These are phyloP conservation scores for Pythium phragmitis DNA, from an alignment of 352 stramenopile species.

Conservation along the genomic window DNA sequence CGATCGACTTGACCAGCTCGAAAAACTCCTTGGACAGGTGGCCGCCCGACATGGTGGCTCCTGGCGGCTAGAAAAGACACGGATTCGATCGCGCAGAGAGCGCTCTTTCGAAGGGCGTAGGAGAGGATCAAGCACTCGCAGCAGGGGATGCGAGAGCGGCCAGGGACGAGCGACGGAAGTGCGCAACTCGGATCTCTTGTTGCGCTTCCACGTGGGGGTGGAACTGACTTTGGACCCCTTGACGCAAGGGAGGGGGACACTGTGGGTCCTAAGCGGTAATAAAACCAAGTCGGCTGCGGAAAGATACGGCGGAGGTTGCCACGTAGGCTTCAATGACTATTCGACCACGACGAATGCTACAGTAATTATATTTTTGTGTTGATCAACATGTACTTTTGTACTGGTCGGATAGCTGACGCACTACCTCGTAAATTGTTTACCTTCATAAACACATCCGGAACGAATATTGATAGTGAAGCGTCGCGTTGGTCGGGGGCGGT, in stretches of 20 bases:
- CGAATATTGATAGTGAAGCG: not conserved
- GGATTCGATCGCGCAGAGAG: not conserved
- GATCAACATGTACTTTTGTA: conserved; percentile 1
- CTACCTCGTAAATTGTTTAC: not conserved
- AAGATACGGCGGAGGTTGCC: conserved; percentile 24
- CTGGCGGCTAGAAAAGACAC: not conserved
- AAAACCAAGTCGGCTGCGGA: conserved; percentile 14
- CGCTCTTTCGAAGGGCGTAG: not conserved
- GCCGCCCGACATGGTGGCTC: conserved; percentile 77
- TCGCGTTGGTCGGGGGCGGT: not conserved
- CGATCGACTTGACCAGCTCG: conserved; percentile 99
- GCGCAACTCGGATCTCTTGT: not conserved
- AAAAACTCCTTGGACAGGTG: conserved; percentile 98
- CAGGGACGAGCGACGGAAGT: not conserved
- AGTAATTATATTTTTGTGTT: no score
- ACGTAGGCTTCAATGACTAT: conserved; percentile 31
- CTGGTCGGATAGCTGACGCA: conserved; percentile 16
- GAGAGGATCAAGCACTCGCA: not conserved
- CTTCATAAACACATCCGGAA: conserved; percentile 16
- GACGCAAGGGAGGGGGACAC: conserved; percentile 14
- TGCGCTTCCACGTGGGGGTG: conserved; percentile 24
- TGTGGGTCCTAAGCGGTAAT: conserved; percentile 9
- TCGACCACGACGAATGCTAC: conserved; percentile 26
- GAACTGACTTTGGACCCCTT: conserved; percentile 22
- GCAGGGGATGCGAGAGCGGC: not conserved